A percentile compares a stretch with the other conserved stretches of the same genome.
Conservation (phyloP, 192 early-diverging fungal genomes). For the Backusella westeae region DNA sequence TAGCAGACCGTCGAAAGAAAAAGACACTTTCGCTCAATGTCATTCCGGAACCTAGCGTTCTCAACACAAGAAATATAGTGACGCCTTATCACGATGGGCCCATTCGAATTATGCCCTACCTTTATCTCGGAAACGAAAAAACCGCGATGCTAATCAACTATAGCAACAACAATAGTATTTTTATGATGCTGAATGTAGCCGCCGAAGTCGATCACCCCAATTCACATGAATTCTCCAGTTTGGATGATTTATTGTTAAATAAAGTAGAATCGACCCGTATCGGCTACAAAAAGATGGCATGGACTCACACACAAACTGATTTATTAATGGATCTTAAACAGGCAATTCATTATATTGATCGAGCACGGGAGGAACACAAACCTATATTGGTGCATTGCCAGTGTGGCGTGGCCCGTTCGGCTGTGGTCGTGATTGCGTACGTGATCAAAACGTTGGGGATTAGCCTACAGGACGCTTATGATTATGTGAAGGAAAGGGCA, state of each 20-base stretch:
- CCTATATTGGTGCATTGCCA: slow-evolving; percentile 86
- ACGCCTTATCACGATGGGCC: slow-evolving; percentile 55
- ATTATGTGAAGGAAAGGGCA: slow-evolving; percentile 67
- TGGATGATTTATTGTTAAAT: background rate
- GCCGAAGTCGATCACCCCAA: slow-evolving; percentile 49
- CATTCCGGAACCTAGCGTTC: background rate
- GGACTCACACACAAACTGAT: slow-evolving; percentile 73
- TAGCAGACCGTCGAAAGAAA: slow-evolving; percentile 7
- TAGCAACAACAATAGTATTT: slow-evolving; percentile 39
- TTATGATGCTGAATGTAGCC: slow-evolving; percentile 68
- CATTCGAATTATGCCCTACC: slow-evolving; percentile 55
- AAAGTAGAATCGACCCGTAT: slow-evolving; percentile 22
- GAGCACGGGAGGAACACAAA: slow-evolving; percentile 44
- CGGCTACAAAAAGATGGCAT: slow-evolving; percentile 62
- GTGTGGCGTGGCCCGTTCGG: slow-evolving; percentile 86
- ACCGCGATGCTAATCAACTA: slow-evolving; percentile 55
- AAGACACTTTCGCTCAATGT: slow-evolving; percentile 3
- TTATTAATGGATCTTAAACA: slow-evolving; percentile 56
- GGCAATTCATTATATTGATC: slow-evolving; percentile 69
- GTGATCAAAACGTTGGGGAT: slow-evolving; percentile 72
- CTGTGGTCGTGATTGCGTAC: slow-evolving; percentile 83
- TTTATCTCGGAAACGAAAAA: slow-evolving; percentile 63
- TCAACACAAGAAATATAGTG: background rate
- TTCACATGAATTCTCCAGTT: background rate
- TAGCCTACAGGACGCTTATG: slow-evolving; percentile 64